These are phyloP conservation scores for Dryadomyces quercus-mongolicae DNA, from an alignment of 2,329 filamentous ascomycete species.

Conservation along the genomic window DNA sequence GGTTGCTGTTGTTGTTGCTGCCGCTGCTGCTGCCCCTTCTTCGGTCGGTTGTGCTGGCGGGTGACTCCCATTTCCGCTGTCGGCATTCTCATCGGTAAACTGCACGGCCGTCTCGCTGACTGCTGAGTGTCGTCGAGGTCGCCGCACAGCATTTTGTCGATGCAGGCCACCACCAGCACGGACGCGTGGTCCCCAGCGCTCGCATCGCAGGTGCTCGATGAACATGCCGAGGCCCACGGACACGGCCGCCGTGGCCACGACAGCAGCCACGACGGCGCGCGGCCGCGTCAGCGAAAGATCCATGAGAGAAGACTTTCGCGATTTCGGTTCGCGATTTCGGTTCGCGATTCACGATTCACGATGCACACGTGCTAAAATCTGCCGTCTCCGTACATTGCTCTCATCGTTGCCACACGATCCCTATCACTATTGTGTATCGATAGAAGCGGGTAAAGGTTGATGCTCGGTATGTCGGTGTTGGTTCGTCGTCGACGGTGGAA, in stretches of 20 bases:
- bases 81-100: slow-evolving; percentile 6
- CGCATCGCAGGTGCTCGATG: slow-evolving; percentile 5
- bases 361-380: neutral
- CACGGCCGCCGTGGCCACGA: slow-evolving; percentile 9
- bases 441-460: too few relatives aligned
- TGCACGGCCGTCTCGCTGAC: slow-evolving; percentile 11
- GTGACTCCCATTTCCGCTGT: slow-evolving; percentile 7
- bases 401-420: neutral
- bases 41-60: slow-evolving; percentile 7
- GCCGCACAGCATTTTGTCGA: slow-evolving; percentile 13
- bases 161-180: slow-evolving; percentile 7
- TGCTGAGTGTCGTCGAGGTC: slow-evolving; percentile 8
- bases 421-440: too few relatives aligned
- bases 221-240: slow-evolving; percentile 9
- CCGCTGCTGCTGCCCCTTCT: neutral
- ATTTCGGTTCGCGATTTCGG: too few relatives aligned
- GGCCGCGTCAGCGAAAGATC: slow-evolving; percentile 11
- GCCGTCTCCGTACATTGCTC: neutral
- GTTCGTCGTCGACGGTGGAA: too few relatives aligned
- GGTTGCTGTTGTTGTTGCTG: neutral
- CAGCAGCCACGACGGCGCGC: slow-evolving; percentile 9
- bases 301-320: too few relatives aligned
- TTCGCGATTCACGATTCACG: too few relatives aligned
- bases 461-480: too few relatives aligned
- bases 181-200: slow-evolving; percentile 9